Conservation (phyloP, 73 alveolate genomes). For the Durusdinium trenchii region DNA sequence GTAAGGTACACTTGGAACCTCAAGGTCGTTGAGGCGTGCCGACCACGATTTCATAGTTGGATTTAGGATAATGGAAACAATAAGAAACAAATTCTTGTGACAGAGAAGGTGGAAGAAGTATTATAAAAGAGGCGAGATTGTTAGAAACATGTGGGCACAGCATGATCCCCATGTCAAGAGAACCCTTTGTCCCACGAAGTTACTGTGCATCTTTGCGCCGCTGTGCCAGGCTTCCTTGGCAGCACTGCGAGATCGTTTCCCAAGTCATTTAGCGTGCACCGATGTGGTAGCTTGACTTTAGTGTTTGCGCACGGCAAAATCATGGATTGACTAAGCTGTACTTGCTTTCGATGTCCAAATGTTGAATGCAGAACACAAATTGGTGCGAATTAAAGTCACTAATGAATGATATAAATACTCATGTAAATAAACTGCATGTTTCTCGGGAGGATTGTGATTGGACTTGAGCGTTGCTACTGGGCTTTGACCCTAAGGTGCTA, state of each 20-base stretch:
- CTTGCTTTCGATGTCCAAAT: no score
- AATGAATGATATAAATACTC: no score
- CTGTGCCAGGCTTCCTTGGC: constrained; percentile 40
- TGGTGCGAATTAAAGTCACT: no score
- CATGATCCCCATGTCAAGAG: not conserved
- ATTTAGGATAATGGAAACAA: not conserved
- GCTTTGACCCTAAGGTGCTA: no score
- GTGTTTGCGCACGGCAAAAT: no score
- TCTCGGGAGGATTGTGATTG: no score
- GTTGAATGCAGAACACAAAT: no score
- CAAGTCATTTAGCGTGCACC: constrained; percentile 55
- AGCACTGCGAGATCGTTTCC: constrained; percentile 72
- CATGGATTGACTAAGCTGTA: no score
- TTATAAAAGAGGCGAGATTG: not conserved
- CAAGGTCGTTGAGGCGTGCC: constrained; percentile 47
- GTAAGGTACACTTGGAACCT: constrained; percentile 77
- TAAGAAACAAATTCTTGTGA: not conserved
- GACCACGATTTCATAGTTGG: not conserved
- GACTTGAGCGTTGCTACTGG: no score
- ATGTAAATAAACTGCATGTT: no score
- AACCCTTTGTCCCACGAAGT: not conserved
- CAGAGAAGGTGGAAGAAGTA: not conserved
- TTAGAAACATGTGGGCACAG: not conserved
- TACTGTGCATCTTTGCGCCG: not conserved
- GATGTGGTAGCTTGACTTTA: constrained; percentile 20